Base-by-base conservation (phyloP, 1,284 basidiomycete species). In the Austroboletus novae-zelandiae region DNA sequence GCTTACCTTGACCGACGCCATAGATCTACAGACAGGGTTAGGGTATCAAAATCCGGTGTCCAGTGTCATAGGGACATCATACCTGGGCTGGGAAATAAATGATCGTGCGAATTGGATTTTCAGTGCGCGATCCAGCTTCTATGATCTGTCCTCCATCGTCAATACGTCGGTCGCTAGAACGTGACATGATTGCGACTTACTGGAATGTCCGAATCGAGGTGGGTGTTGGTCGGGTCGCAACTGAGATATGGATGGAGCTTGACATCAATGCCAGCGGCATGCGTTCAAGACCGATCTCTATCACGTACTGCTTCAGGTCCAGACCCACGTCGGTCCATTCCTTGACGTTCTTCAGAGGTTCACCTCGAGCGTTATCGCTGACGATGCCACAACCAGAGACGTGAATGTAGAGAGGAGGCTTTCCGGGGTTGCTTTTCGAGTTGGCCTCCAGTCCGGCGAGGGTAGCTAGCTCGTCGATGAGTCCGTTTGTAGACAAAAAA, bases 101-200 rank as follows among this genome's bases (percentile, higher is more conserved):
- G 31, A 73, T 68, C 4, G 75, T 74, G 31, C 74, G 70, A 29
- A 77, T 56, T n/a, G 69, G 71, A 47, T 69, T 68, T 52, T 74
- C 65, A 25, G 62, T 67, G 15, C 70, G 66, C 7, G 64, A 68
- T 11, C 72, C 74, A 8, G 72, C 73, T 51, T 67, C 69, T 8
- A 71, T 59, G 44, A 77, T 71, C 64, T 65, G 27, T 30, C 18
- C 46, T 30, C 32, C 23, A 5, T 40, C 37, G 18, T 17, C 8
- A 42, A 57, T 25, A 48, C 42, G 5, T 23, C 2, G 17, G 40
- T 11, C 17, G 15, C 41, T 18, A 23, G 2, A n/a, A 23, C 5
- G 20, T 27, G 18, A 47, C 18, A 11, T 17, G 34, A 18, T 35
- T 14, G 23, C 4, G n/a, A 47, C 64, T 43, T 27, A 65, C 68